These are phyloP conservation scores for Akanthomyces muscarius DNA, from an alignment of 2,329 filamentous ascomycete genomes.

Conservation along the genomic window DNA sequence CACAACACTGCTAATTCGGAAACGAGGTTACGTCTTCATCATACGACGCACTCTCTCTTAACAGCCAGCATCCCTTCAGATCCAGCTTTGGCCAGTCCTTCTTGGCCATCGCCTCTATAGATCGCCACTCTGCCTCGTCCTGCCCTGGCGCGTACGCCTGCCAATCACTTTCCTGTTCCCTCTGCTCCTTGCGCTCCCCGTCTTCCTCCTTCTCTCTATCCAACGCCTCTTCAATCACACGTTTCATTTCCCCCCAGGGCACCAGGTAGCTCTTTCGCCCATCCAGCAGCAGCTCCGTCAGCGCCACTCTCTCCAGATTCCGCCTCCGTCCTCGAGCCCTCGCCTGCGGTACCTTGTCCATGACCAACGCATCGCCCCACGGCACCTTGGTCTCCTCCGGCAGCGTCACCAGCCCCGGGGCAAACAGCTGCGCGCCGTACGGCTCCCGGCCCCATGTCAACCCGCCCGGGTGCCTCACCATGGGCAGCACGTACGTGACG, in stretches of 20 bases:
- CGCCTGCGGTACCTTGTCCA: neutral
- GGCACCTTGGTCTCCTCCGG: neutral
- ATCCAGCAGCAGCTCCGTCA: neutral
- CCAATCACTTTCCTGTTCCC: neutral
- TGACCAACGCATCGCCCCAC: neutral
- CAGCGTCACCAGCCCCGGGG: slow-evolving; percentile 1
- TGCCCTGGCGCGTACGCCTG: neutral
- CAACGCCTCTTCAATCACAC: neutral
- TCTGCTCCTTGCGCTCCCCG: too few species aligned
- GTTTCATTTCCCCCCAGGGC: neutral
- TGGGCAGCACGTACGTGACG: slow-evolving; percentile 13
- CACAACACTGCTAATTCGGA: neutral
- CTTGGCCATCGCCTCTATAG: too few species aligned
- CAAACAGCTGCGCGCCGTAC: neutral
- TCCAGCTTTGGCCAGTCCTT: neutral
- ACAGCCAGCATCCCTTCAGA: neutral
- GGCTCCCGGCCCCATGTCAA: slow-evolving; percentile 8
- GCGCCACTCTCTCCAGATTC: neutral
- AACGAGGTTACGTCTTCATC: neutral
- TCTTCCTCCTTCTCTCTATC: neutral
- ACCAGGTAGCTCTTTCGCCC: neutral
- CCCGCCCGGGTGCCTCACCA: neutral
- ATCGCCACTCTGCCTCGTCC: too few species aligned
- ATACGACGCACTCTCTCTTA: neutral
- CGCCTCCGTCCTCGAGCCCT: neutral